Evolutionary conservation across 202 grass and related monocot genomes (phyloP), one percentile per base, ranked within the genome.

Genomic region (Hordeum pubiflorum): DNA sequence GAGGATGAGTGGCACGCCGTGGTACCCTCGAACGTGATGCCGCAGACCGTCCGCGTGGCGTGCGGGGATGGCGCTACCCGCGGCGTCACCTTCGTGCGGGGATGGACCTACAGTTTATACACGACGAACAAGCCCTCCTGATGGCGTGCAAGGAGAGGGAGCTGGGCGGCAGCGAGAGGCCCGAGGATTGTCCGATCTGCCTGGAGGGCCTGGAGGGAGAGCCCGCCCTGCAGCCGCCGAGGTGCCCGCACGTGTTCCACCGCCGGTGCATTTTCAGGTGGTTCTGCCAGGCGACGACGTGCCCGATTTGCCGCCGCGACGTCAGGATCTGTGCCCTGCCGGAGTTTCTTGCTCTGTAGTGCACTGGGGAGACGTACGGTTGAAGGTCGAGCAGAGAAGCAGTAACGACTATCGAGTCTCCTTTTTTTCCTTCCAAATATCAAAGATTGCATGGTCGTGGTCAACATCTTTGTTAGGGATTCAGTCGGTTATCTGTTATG

Each of bases 281-380:
- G 79, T 81, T 81, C 55, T 2, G 5, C 2, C 20, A 6, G 54
- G 27, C n/a, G 7, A 7, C 37, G 24, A 81, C 54, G 38, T 72
- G 79, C 24, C 79, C 79, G 5, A 15, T 80, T 33, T 80, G 78
- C 63, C 63, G 78, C 1, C 20, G 15, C 2, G 22, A 81, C 34
- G 23, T 81, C 4, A 40, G 22, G 37, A 2, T 50, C 46, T 2
- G 20, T 18, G 7, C 21, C 24, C 4, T 79, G 32, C 77, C 3
- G 1, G 36, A 55, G 44, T 20, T 58, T 23, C 55, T 58, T 10
- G n/a, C 20, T 9, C 8, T 23, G 54, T 44, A 48, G 43, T 48
- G 10, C 10, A 43, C 40, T 43, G 10, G 0, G 1, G 40, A 43
- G 11, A 4, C 40, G 3, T 43, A 4, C 10, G 0, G 0, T 41